Evolutionary conservation across 2,329 filamentous ascomycete species (phyloP).

Genomic region (Phyllosticta ampelicida): DNA sequence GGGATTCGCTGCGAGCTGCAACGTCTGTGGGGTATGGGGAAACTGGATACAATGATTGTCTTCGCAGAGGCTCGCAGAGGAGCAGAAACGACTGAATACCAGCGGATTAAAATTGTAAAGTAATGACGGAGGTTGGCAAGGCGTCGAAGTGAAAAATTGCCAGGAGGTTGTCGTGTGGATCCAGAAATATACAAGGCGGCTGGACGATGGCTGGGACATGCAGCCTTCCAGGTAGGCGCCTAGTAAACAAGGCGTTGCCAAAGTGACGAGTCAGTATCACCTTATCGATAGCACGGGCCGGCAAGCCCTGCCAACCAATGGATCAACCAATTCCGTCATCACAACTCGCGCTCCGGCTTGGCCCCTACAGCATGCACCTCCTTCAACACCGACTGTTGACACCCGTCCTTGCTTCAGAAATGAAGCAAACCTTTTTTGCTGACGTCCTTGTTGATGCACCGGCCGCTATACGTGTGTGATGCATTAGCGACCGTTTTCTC

Average conservation of each 20-base stretch:
- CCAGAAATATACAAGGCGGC: background rate
- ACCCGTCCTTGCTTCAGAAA: too few species aligned
- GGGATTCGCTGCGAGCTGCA: conserved; percentile 7
- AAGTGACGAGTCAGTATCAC: background rate
- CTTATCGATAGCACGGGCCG: background rate
- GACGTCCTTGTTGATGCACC: too few species aligned
- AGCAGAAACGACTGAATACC: background rate
- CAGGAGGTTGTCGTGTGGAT: background rate
- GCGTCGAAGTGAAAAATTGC: background rate
- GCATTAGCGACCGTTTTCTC: too few species aligned
- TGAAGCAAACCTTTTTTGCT: too few species aligned
- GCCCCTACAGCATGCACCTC: too few species aligned
- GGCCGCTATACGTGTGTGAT: too few species aligned
- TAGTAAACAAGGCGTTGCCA: background rate
- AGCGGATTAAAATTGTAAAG: background rate
- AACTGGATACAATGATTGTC: background rate
- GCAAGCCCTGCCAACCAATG: too few species aligned
- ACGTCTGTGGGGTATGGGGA: background rate
- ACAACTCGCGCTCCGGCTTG: too few species aligned
- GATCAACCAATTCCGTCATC: too few species aligned
- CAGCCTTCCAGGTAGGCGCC: background rate
- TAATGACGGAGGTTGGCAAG: background rate
- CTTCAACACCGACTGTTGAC: too few species aligned
- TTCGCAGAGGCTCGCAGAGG: conserved; percentile 1
- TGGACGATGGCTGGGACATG: background rate